Conservation (phyloP, 176 grass and related monocot genomes). For the barley (Hordeum vulgare) region MorexV3_pseudomolecules_assembly NC_058518.1:476923317-476923816, state of each 20-base stretch:
- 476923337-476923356: not conserved
- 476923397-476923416: not conserved
- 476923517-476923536: not conserved
- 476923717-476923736: conserved; percentile 81
- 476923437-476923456: not conserved
- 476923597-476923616: not conserved
- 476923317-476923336: not conserved
- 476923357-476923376: not conserved
- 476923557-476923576: not conserved
- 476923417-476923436: not conserved
- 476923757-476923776: conserved; percentile 47
- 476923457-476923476: not conserved
- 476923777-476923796: not conserved
- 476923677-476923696: conserved; percentile 51
- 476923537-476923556: not conserved
- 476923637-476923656: conserved; percentile 53
- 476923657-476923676: conserved; percentile 64
- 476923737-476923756: conserved; percentile 74
- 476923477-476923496: not conserved
- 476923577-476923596: not conserved
- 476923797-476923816: not conserved
- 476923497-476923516: not conserved
- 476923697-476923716: conserved; percentile 93
- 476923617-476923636: not conserved
- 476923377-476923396: not conserved